Conservation (phyloP, 1,284 basidiomycete genomes). For the Melampsora americana region DNA sequence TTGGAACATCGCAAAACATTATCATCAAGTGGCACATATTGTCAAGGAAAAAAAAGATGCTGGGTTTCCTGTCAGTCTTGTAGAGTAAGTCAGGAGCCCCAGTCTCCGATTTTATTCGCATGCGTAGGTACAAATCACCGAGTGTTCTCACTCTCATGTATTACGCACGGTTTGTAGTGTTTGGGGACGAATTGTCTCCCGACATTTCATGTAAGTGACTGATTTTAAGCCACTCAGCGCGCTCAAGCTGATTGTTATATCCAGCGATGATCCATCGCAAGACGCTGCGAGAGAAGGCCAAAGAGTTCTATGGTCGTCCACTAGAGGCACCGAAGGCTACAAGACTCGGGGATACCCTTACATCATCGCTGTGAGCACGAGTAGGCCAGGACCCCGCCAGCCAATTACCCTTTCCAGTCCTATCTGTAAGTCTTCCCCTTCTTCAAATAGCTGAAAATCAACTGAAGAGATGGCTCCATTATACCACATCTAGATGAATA, state of each 20-base stretch:
- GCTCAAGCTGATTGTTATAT: not conserved
- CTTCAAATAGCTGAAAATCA: not conserved
- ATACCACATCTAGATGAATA: constrained; percentile 35
- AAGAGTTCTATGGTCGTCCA: constrained; percentile 40
- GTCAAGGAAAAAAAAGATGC: constrained; percentile 38
- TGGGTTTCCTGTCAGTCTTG: constrained; percentile 31
- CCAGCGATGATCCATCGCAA: constrained; percentile 24
- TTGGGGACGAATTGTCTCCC: constrained; percentile 39
- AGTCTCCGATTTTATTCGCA: too few species aligned
- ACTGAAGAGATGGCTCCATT: not conserved
- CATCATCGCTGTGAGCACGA: constrained; percentile 29
- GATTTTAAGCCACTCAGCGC: not conserved
- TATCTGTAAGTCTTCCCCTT: constrained; percentile 18
- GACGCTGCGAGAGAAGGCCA: constrained; percentile 4
- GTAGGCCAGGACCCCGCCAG: constrained; percentile 13
- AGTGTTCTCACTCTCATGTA: too few species aligned
- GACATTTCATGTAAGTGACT: constrained; percentile 40
- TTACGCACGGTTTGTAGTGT: constrained; percentile 6
- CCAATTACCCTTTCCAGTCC: constrained; percentile 21
- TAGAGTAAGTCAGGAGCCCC: constrained; percentile 22
- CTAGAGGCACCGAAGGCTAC: constrained; percentile 12
- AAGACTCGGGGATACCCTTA: constrained; percentile 15
- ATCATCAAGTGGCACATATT: constrained; percentile 1
- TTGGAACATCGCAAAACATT: constrained; percentile 39
- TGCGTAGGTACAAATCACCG: too few species aligned